Base-by-base conservation (phyloP, 2,329 filamentous ascomycete species). In the Xylaria sp. region DNA sequence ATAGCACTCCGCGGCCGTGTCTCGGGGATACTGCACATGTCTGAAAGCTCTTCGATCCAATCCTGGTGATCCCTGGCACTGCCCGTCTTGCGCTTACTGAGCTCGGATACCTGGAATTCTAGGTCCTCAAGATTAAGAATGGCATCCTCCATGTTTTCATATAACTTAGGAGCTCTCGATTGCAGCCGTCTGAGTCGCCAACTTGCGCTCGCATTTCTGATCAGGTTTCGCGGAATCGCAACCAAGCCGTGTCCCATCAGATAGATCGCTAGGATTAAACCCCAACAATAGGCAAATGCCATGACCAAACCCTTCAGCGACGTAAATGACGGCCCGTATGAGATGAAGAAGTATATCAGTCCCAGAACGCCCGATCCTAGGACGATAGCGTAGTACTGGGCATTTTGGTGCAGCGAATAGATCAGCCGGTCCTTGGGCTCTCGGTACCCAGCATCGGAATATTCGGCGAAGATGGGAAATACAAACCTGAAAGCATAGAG, bases 181-280 rank as follows among this genome's bases (percentile, higher is more conserved):
- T 98, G 94, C 41, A 97, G 83, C 41, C 91, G 86, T 68, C 90
- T 90, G 55, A 99, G 80, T 64, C 90, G 87, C 57, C 88, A 89
- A 72, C 90, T 92, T 53, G 94, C 88, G 76, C 90, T 93, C 36
- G 94, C 91, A 76, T 93, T 91, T 67, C 91, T 89, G 75, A 96
- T 91, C 18, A 99, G 83, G 43, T 88, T 88, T 72, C 95, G 87
- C 0, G 96, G 96, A 65, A 99, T 92, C 1, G 94, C 92, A 36
- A 99, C 96, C 30, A 99, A 85, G 8, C 96, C 96, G 79, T 99
- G 96, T 7, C 96, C 96, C 95, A 99, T 98, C 46, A 99, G 85
- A 76, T 97, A 98, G 70, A 99, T 97, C 53, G 94, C 96, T 60
- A 98, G 85, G 4, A 95, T 85, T 74, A 99, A 82, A 74, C 94